Percentiles rank a stretch among this genome's conserved stretches.
Evolutionary conservation across 2,329 filamentous ascomycete genomes (phyloP).

Genomic region (Thielaviopsis ethacetica): DNA sequence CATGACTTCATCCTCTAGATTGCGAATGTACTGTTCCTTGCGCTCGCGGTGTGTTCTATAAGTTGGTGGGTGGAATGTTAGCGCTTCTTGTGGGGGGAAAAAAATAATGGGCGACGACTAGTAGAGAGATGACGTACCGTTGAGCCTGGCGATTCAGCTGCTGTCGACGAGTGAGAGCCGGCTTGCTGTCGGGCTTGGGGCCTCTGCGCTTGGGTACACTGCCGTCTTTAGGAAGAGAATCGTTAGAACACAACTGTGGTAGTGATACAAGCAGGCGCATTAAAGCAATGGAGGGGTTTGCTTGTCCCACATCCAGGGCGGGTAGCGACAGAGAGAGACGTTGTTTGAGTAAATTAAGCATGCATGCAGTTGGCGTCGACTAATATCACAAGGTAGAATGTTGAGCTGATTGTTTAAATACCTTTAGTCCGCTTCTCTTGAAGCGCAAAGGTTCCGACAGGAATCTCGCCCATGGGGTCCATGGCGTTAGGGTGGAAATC

Average conservation of each 20-base stretch:
- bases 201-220: constrained; percentile 77
- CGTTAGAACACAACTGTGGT: background rate
- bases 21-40: constrained; percentile 91
- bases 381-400: background rate
- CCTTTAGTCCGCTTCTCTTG: constrained; percentile 10
- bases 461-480: background rate
- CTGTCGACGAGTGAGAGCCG: constrained; percentile 77
- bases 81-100: background rate
- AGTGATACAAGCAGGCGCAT: background rate
- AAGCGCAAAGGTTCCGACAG: background rate
- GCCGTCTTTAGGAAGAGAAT: constrained; percentile 37
- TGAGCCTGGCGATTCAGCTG: constrained; percentile 93
- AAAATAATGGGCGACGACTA: background rate
- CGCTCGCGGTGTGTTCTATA: constrained; percentile 90
- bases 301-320: background rate
- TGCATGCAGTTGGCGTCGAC: background rate
- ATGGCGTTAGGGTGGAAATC: constrained; percentile 1
- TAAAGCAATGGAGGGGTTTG: background rate
- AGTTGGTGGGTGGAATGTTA: background rate
- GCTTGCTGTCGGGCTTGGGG: constrained; percentile 92
- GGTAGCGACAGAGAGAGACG: background rate
- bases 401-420: background rate
- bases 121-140: constrained; percentile 46
- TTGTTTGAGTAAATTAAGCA: background rate
- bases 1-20: constrained; percentile 79